A percentile compares a stretch with the other conserved stretches of the same genome.
These are phyloP conservation scores for Sindora glabra DNA, from an alignment of 306 rosid species.

Conservation along the genomic window DNA sequence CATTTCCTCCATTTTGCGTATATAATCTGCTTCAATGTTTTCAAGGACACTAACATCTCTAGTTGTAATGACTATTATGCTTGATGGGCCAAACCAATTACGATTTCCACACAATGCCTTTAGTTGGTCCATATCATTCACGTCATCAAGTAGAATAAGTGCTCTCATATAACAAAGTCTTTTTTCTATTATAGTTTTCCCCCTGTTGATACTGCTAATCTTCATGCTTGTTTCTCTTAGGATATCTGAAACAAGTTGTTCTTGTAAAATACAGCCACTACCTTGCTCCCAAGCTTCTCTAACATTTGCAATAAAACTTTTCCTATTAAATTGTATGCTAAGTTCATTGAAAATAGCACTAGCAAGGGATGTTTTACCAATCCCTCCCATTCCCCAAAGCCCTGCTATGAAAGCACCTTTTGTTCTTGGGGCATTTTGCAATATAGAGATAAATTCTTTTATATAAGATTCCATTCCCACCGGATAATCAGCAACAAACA, in stretches of 20 bases:
- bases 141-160: conserved; percentile 10
- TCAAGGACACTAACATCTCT: background rate
- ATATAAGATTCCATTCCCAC: background rate
- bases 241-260: background rate
- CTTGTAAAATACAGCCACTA: background rate
- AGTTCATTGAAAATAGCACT: no score
- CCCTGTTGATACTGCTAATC: background rate
- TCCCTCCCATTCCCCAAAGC: background rate
- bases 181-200: background rate
- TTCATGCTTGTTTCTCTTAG: background rate
- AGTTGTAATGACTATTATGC: conserved; percentile 8
- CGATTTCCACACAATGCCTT: background rate
- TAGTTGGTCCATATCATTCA: background rate
- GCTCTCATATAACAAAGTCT: background rate
- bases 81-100: background rate
- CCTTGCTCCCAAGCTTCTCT: background rate
- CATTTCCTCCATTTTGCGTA: background rate
- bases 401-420: background rate
- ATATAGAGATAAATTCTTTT: background rate
- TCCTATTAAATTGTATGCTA: no score
- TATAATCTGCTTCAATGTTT: background rate
- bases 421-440: background rate
- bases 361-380: no score
- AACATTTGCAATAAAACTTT: no score
- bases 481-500: background rate